phyloP scores from a whole-genome alignment of 108 stramenopile species.

The Hondaea fermentalgiana region DNA sequence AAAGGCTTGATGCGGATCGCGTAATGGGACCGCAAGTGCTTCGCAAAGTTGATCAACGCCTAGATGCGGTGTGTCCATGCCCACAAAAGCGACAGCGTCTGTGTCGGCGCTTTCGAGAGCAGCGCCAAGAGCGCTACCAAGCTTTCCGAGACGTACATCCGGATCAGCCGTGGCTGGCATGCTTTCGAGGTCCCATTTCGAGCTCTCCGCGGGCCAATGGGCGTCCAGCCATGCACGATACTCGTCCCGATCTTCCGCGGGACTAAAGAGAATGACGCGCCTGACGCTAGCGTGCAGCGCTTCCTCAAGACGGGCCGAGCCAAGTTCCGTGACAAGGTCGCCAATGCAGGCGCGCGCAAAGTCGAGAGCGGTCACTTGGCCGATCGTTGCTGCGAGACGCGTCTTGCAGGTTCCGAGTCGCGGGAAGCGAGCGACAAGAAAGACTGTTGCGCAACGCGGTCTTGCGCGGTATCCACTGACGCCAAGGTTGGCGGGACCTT shows the following conservation, averaged over 20 bases:
- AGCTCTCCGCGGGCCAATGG: neutral
- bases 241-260: neutral
- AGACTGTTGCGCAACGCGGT: neutral
- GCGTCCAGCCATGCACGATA: neutral
- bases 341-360: neutral
- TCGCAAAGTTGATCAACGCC: neutral
- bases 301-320: neutral
- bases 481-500: too few species aligned
- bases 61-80: constrained; percentile 3
- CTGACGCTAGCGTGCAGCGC: neutral
- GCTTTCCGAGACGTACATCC: neutral
- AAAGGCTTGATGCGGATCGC: too few species aligned
- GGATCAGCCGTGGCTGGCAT: neutral
- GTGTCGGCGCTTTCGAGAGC: neutral
- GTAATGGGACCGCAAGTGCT: neutral
- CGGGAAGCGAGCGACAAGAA: neutral
- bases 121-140: neutral
- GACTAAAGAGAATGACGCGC: neutral
- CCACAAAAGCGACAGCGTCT: neutral
- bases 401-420: neutral
- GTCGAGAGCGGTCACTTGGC: neutral
- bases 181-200: neutral
- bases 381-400: neutral
- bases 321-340: neutral
- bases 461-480: too few species aligned